These are phyloP conservation scores for Pigoraptor vietnamica DNA, from an alignment of 78 protist species.

Conservation along the genomic window DNA sequence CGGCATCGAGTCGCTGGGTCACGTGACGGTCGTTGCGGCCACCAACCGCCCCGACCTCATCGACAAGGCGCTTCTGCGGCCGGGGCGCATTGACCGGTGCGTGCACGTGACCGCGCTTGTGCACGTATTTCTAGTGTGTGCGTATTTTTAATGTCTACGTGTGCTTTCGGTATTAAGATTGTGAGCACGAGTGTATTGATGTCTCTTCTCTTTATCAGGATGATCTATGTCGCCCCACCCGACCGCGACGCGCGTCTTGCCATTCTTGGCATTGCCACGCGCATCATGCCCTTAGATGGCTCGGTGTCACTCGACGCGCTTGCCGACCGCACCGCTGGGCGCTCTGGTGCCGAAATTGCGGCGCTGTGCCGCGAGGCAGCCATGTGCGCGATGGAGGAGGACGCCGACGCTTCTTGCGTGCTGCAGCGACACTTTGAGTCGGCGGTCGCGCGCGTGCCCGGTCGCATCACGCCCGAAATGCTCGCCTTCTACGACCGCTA, in stretches of 20 bases:
- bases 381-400: background rate
- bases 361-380: background rate
- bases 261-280: background rate
- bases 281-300: background rate
- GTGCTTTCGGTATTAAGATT: background rate
- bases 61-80: conserved; percentile 68
- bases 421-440: background rate
- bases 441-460: background rate
- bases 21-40: conserved; percentile 31
- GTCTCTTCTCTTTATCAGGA: too few relatives aligned
- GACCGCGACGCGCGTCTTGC: background rate
- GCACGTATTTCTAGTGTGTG: background rate
- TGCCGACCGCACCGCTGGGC: background rate
- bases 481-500: too few relatives aligned
- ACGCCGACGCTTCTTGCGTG: background rate
- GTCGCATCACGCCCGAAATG: background rate
- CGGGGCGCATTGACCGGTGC: conserved; percentile 43
- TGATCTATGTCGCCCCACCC: background rate
- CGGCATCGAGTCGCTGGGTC: conserved; percentile 48
- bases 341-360: background rate
- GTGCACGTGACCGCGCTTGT: background rate
- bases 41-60: conserved; percentile 69
- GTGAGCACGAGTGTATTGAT: too few relatives aligned
- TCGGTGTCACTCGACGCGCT: background rate
- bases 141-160: background rate